Evolutionary conservation across 148 eudicot genomes (phyloP).

Genomic region (Salicornia ramosissima): DNA sequence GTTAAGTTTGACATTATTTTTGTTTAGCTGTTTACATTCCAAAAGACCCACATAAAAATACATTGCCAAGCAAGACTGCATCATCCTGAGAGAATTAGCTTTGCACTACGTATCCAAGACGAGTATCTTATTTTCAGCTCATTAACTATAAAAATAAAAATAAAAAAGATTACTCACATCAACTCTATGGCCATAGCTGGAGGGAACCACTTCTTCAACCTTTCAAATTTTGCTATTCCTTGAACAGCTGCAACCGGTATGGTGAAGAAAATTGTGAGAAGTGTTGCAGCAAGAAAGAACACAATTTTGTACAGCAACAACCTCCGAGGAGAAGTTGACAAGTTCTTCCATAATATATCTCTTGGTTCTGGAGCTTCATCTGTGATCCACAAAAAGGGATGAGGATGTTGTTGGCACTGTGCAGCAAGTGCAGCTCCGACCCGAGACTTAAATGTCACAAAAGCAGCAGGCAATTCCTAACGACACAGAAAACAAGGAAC

Average conservation of each 20-base stretch:
- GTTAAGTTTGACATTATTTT: background rate
- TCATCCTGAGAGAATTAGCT: background rate
- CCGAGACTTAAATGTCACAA: constrained; percentile 74
- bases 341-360: constrained; percentile 73
- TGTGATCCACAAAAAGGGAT: constrained; percentile 82
- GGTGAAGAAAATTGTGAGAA: constrained; percentile 80
- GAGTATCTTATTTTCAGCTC: background rate
- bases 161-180: constrained; percentile 49
- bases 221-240: constrained; percentile 85
- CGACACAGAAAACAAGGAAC: constrained; percentile 4
- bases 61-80: background rate
- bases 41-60: background rate
- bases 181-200: constrained; percentile 77
- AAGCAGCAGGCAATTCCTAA: constrained; percentile 87
- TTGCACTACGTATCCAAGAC: too few species aligned
- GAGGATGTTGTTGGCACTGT: constrained; percentile 74
- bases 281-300: constrained; percentile 51
- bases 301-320: constrained; percentile 58
- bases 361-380: constrained; percentile 92
- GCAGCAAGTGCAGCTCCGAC: constrained; percentile 73
- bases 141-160: background rate
- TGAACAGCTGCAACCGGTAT: constrained; percentile 88
- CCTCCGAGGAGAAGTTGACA: constrained; percentile 57
- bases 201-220: constrained; percentile 83
- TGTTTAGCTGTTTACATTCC: background rate